A percentile compares a stretch with the other conserved stretches of the same genome.
Conservation (phyloP, 768 basidiomycete species). For the Boletus rufocinnamomeus region DNA sequence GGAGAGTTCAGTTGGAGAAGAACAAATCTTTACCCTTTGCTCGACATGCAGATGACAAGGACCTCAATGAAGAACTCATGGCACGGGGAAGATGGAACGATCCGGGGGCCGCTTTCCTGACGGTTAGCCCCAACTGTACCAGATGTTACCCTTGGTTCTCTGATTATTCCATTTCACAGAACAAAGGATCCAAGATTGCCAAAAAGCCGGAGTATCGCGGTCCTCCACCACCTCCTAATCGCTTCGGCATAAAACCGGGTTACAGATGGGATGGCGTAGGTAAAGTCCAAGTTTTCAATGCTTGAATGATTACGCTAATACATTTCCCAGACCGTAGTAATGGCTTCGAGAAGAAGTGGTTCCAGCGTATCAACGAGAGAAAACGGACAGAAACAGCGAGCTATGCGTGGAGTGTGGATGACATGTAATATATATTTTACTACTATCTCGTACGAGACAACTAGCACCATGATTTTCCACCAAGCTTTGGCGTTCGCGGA, state of each 20-base stretch:
- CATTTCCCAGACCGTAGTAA: constrained; percentile 72
- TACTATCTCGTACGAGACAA: background rate
- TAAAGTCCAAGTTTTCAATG: constrained; percentile 37
- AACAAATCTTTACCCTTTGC: constrained; percentile 69
- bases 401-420: constrained; percentile 87
- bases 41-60: constrained; percentile 77
- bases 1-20: constrained; percentile 64
- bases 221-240: constrained; percentile 89
- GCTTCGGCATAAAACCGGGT: constrained; percentile 93
- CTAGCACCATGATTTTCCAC: background rate
- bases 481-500: background rate
- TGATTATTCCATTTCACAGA: constrained; percentile 44
- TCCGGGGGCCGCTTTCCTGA: constrained; percentile 93
- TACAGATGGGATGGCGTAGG: constrained; percentile 99
- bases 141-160: background rate
- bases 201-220: constrained; percentile 84
- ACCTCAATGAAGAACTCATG: constrained; percentile 83
- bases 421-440: constrained; percentile 62
- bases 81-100: constrained; percentile 91
- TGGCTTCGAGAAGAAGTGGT: constrained; percentile 92
- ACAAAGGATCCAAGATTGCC: constrained; percentile 73
- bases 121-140: constrained; percentile 49
- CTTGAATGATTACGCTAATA: constrained; percentile 6
- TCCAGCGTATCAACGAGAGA: constrained; percentile 79
- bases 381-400: constrained; percentile 71